Evolutionary conservation across 768 basidiomycete genomes (phyloP).

Genomic region (Rhodotorula babjevae): DNA sequence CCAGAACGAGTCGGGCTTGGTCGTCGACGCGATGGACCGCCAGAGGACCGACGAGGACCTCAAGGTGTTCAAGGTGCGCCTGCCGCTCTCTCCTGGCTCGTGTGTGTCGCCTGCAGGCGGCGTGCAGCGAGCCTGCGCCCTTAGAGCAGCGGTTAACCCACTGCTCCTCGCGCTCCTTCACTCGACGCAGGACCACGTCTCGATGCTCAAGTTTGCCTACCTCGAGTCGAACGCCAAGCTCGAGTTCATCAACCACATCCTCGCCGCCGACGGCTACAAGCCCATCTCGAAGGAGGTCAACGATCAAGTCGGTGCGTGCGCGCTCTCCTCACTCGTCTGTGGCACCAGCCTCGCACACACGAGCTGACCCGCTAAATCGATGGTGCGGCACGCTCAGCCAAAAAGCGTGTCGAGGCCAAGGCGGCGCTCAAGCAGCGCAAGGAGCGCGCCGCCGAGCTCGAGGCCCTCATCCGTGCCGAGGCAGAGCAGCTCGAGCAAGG

Average conservation of each 20-base stretch:
- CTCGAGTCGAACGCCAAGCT: conserved; percentile 35
- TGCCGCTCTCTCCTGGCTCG: background rate
- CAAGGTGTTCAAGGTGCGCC: conserved; percentile 33
- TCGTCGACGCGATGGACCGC: conserved; percentile 24
- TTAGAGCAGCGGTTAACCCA: too few species aligned
- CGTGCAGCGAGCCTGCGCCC: too few species aligned
- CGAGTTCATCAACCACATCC: conserved; percentile 28
- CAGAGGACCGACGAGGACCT: conserved; percentile 20
- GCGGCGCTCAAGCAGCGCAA: conserved; percentile 21
- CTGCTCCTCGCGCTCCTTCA: too few species aligned
- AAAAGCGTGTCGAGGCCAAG: background rate
- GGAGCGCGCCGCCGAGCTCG: conserved; percentile 19
- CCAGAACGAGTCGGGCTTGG: conserved; percentile 13
- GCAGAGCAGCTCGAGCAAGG: conserved; percentile 27
- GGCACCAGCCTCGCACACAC: too few species aligned
- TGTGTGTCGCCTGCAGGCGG: background rate
- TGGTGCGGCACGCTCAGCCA: too few species aligned
- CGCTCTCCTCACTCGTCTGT: too few species aligned
- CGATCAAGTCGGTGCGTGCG: conserved; percentile 10
- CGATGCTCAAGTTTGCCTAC: conserved; percentile 40
- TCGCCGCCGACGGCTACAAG: background rate
- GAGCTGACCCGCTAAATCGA: too few species aligned
- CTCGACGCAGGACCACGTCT: conserved; percentile 22
- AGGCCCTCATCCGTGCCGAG: conserved; percentile 21
- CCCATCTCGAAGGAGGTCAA: conserved; percentile 20